Evolutionary conservation across 2,329 filamentous ascomycete species (phyloP).

Genomic region (Fusarium sacchari): DNA sequence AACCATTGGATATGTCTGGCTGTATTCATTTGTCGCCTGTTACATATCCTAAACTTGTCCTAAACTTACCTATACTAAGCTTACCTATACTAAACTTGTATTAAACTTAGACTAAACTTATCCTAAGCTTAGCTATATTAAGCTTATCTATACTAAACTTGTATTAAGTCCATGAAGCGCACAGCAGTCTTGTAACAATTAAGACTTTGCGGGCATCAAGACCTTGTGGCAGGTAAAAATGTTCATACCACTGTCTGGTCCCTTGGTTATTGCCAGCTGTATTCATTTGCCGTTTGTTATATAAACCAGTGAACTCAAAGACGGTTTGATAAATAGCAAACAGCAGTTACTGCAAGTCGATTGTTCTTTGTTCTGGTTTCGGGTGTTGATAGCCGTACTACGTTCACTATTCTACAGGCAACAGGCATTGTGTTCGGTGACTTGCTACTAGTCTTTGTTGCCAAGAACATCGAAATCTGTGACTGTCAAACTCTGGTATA

Average conservation of each 20-base stretch:
- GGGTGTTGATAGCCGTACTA: accelerated
- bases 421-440: not conserved
- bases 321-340: accelerated
- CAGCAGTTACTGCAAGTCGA: accelerated
- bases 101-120: no score
- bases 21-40: no score
- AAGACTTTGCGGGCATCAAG: no score
- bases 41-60: no score
- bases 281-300: accelerated
- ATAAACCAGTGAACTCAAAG: accelerated
- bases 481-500: accelerated
- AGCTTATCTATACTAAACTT: no score
- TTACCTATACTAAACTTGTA: no score
- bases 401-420: not conserved
- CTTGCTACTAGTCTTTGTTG: not conserved
- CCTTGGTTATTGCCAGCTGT: not conserved
- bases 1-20: no score
- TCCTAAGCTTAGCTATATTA: no score
- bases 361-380: not conserved
- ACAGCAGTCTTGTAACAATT: no score
- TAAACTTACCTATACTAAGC: no score
- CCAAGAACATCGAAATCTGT: not conserved
- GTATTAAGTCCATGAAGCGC: no score
- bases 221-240: no score
- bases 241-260: not conserved